Evolutionary conservation across 768 basidiomycete species (phyloP), one percentile per base, ranked within the genome.

Genomic region (Podaxis pistillaris): DNA sequence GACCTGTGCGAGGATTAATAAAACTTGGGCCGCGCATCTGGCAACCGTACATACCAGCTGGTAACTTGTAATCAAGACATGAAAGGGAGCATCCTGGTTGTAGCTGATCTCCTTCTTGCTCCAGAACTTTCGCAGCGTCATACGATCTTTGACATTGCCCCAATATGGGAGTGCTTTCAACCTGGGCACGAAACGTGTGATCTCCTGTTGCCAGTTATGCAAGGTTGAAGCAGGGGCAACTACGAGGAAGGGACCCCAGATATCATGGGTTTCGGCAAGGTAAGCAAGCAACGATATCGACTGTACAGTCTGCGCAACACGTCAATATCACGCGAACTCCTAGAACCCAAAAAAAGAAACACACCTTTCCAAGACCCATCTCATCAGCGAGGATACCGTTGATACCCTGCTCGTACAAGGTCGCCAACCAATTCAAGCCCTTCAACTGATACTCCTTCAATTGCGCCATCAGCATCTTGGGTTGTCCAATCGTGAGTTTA

Each of bases 191-290:
- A 99, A 99, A 26, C 95, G 89, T 17, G 95, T 92, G 60, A 99
- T 81, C 73, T 99, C 97, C 71, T 98, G 97, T 72, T 98, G 96
- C 97, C 97, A 99, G 70, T 98, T 98, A 75, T 98, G 96, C 63
- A 99, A 80, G 0, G 97, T 99, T 5, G 96, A 97, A 2, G 94
- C 91, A 5, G 97, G 97, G 1, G 97, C 94, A 44, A 99, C 95
- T 54, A 99, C 96, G 22, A 99, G 83, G 81, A 99, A 99, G 12
- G 97, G 97, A 0, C 97, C 97, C 97, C 97, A 99, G 63, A 98
- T 97, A 70, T 98, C 93, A 71, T 98, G 97, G 0, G 87, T 88
- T 77, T 99, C 97, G 1, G 96, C 96, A 15, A 99, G 86, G 74
- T 98, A 96, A 6, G 96, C 93, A 51, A 99, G 81, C 5, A 99